Evolutionary conservation across 2,329 filamentous ascomycete genomes (phyloP), one percentile per base, ranked within the genome.

Genomic region (Fusarium luffae): DNA sequence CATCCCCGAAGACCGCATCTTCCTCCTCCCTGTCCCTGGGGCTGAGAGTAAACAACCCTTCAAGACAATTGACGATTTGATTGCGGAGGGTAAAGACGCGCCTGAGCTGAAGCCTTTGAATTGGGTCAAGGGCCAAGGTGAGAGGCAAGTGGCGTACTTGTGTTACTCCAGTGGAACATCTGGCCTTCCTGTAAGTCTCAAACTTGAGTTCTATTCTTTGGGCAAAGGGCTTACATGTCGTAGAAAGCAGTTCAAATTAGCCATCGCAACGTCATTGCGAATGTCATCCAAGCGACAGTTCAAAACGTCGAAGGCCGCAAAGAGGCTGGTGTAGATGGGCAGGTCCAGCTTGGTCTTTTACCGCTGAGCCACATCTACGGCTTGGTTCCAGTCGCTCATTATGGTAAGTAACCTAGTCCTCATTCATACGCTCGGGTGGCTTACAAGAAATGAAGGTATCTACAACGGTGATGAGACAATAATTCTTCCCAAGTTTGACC

Each of bases 231-330:
- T 71, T 40, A 76, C 41, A 63, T 12, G 14, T 9, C 52, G 12
- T 61, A 92, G 88, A 93, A 94, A 90, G 92, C 92, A 46, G 92
- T 94, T 55, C 93, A 93, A 89, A 92, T 95, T 63, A 92, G 91
- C 5, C 92, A 95, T 76, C 82, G 82, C 40, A 95, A 95, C 69
- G 90, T 94, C 44, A 94, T 95, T 49, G 87, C 92, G 54, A 95
- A 94, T 75, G 86, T 89, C 1, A 74, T 93, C 48, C 92, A 94
- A 76, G 84, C 90, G 57, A 76, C 74, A 9, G 75, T 84, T 1
- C 89, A 78, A 57, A 78, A 85, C 54, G 49, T 76, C 63, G 71
- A 81, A 55, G 58, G 77, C n/a, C 77, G 83, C 64, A 77, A 79
- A 66, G 71, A 76, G 32, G 72, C 77, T 7, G 76, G 75, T 14